phyloP scores from a whole-genome alignment of 2,329 filamentous ascomycete genomes.

The Cytospora piceicola region DNA sequence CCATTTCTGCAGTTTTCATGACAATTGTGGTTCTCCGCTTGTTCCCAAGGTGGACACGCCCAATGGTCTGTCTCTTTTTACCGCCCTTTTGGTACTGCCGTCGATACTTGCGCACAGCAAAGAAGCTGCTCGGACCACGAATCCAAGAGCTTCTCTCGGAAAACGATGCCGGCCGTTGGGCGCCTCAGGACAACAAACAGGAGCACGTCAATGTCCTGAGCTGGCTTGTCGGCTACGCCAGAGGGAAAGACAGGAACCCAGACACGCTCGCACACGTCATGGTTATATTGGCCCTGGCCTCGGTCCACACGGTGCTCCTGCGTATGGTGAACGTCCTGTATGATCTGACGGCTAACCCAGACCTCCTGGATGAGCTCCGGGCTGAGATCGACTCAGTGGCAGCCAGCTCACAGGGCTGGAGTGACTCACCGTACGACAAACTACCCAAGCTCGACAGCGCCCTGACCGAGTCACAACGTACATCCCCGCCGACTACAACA shows the following conservation, averaged over 20 bases:
- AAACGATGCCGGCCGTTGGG: not conserved
- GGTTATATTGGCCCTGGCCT: slow-evolving; percentile 5
- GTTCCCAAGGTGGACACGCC: not conserved
- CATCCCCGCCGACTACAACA: not conserved
- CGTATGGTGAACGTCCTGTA: slow-evolving; percentile 5
- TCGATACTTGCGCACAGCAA: not conserved
- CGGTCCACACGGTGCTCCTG: slow-evolving; percentile 2
- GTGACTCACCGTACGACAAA: not conserved
- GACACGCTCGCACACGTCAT: slow-evolving; percentile 4
- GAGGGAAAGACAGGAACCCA: not conserved
- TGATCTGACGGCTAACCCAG: slow-evolving; percentile 1
- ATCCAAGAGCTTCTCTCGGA: slow-evolving; percentile 2
- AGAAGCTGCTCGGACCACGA: not conserved
- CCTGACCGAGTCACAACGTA: slow-evolving; percentile 1
- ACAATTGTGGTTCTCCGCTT: not conserved
- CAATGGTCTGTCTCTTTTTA: not conserved
- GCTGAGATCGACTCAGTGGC: slow-evolving; percentile 2
- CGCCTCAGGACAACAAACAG: not conserved
- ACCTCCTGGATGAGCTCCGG: not conserved
- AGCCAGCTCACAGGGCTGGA: not conserved
- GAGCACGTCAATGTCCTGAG: slow-evolving; percentile 3
- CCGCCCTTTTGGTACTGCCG: slow-evolving; percentile 7
- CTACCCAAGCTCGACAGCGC: slow-evolving; percentile 6
- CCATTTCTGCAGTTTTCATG: not conserved
- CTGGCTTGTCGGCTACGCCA: slow-evolving; percentile 2